A percentile compares a stretch with the other conserved stretches of the same genome.
phyloP scores from a whole-genome alignment of 169 alveolate genomes.

The Plasmodium adleri region DNA sequence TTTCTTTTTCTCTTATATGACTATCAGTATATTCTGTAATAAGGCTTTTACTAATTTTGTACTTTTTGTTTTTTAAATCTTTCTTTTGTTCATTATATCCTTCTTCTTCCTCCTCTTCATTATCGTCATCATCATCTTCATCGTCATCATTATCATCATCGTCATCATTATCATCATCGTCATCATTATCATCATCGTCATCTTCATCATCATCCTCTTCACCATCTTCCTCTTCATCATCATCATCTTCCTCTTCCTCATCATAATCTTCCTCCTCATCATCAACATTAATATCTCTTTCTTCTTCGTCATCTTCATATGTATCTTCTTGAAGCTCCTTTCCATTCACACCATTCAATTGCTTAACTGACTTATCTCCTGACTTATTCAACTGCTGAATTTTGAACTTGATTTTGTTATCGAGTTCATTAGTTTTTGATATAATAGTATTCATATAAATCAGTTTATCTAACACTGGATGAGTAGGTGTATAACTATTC shows the following conservation, averaged over 20 bases:
- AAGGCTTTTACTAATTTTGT: slow-evolving; percentile 71
- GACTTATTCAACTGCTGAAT: slow-evolving; percentile 71
- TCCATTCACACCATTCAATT: not conserved
- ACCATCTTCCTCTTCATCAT: not conserved
- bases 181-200: slow-evolving; percentile 1
- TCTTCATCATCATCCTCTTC: slow-evolving; percentile 29
- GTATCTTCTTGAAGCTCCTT: not conserved
- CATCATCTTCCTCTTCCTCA: not conserved
- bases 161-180: slow-evolving; percentile 38
- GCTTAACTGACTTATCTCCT: slow-evolving; percentile 2
- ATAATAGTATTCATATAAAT: slow-evolving; percentile 76
- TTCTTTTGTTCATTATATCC: slow-evolving; percentile 1
- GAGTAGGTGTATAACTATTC: slow-evolving; percentile 77
- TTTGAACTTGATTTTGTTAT: slow-evolving; percentile 69
- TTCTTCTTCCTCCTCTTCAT: slow-evolving; percentile 17
- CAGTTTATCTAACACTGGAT: slow-evolving; percentile 82
- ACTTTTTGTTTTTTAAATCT: slow-evolving; percentile 46
- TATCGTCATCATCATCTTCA: slow-evolving; percentile 48
- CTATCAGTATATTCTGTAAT: slow-evolving; percentile 77
- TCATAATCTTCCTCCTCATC: not conserved
- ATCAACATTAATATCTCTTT: slow-evolving; percentile 36
- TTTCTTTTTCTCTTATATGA: slow-evolving; percentile 71
- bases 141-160: slow-evolving; percentile 41
- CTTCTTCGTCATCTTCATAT: slow-evolving; percentile 3
- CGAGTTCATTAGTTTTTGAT: slow-evolving; percentile 71